Base-by-base conservation (phyloP, 2,329 filamentous ascomycete genomes). In the Nigrospora osmanthi region DNA sequence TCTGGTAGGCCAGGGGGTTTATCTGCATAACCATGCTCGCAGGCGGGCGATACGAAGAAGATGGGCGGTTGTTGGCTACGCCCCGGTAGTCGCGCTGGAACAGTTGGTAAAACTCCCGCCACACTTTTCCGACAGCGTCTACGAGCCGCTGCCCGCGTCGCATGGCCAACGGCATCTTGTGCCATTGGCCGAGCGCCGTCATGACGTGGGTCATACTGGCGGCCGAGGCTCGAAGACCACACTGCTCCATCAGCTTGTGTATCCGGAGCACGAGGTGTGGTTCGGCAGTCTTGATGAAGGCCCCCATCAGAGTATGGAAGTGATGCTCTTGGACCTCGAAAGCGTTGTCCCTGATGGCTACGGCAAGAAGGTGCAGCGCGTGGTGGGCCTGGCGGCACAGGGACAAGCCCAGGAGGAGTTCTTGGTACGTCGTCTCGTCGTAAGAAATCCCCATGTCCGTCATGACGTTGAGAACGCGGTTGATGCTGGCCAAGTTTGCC, bases 231-330 rank as follows among this genome's bases (percentile, higher is more conserved):
- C 64, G 61, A 40, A 72, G 59, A 11, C 69, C 64, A 19, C 63
- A 60, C 35, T 66, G 55, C 38, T 65, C 54, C 64, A 80, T 70
- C 39, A 72, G 57, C 13, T 58, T 52, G 48, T 69, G 60, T 33
- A 76, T 63, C 16, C 62, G 60, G 37, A 67, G 58, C 3, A 71
- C 68, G 31, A 70, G 52, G n/a, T 53, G 51, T 3, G 67, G 62
- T 47, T 78, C 69, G 6, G 66, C 64, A 6, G 60, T 69, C 17
- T 67, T 65, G 38, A 76, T 62, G 47, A 75, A 73, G 16, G 70
- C 71, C 14, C 68, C 62, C 70, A 80, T 76, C 42, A 81, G 69
- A 23, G 73, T 67, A 30, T 71, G 59, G 53, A 72, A 80, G 54
- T 80, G 76, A 16, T 72, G 64, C 2, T 66, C 54, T 0, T 63